Evolutionary conservation across 768 basidiomycete genomes (phyloP).

Genomic region (Dentipellis fragilis): DNA sequence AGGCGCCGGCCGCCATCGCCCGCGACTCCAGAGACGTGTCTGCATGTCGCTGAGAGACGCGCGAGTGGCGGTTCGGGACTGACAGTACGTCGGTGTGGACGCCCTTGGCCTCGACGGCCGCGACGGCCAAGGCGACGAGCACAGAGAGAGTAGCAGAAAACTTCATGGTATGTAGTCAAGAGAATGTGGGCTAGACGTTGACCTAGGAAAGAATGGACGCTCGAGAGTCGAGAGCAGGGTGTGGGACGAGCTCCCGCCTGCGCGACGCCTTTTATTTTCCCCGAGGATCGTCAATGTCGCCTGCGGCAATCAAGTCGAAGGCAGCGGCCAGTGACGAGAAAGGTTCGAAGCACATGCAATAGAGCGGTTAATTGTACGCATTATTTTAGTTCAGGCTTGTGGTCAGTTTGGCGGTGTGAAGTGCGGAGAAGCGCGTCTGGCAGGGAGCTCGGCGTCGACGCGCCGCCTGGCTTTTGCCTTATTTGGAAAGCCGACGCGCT

Average conservation of each 20-base stretch:
- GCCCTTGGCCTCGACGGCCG: conserved; percentile 13
- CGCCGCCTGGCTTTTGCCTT: too few species aligned
- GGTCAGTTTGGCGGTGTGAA: too few species aligned
- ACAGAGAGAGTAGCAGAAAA: conserved; percentile 30
- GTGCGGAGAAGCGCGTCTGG: too few species aligned
- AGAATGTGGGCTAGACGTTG: conserved; percentile 1
- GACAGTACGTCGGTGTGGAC: neutral
- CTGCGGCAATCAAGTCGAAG: too few species aligned
- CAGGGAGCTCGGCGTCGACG: too few species aligned
- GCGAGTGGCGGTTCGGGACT: neutral
- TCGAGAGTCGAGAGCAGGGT: neutral
- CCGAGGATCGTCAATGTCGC: neutral
- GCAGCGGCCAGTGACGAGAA: too few species aligned
- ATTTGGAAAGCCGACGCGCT: too few species aligned
- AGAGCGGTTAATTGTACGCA: too few species aligned
- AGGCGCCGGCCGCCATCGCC: neutral
- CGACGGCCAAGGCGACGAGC: conserved; percentile 12
- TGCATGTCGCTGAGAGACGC: neutral
- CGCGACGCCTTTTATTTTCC: neutral
- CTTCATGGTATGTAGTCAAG: conserved; percentile 30
- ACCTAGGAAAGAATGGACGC: neutral
- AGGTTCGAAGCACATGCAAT: too few species aligned
- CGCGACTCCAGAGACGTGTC: neutral
- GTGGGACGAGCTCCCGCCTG: neutral
- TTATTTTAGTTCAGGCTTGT: too few species aligned